These are phyloP conservation scores for Curvularia verruculosa DNA, from an alignment of 2,329 filamentous ascomycete genomes.

Conservation along the genomic window DNA sequence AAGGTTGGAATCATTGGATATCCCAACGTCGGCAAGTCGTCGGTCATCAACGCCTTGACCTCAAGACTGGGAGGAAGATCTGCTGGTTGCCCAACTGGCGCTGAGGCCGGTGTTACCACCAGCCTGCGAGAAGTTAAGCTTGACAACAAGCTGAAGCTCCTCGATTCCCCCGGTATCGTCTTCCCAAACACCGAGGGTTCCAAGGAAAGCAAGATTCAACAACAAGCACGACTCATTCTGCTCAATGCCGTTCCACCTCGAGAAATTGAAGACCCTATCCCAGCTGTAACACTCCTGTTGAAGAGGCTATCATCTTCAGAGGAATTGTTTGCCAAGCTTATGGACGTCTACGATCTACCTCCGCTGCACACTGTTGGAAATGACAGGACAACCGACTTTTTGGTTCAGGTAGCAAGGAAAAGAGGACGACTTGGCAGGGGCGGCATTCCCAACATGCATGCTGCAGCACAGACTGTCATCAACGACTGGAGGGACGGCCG, in stretches of 20 bases:
- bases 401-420: slow-evolving; percentile 94
- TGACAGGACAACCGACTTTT: slow-evolving; percentile 85
- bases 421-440: slow-evolving; percentile 86
- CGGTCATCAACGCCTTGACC: slow-evolving; percentile 91
- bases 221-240: slow-evolving; percentile 80
- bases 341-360: slow-evolving; percentile 82
- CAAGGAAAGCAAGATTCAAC: slow-evolving; percentile 66
- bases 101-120: slow-evolving; percentile 91
- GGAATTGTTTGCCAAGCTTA: slow-evolving; percentile 77
- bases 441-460: slow-evolving; percentile 85
- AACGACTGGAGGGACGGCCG: slow-evolving; percentile 97
- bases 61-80: slow-evolving; percentile 73
- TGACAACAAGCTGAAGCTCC: slow-evolving; percentile 89
- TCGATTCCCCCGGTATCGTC: slow-evolving; percentile 93
- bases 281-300: slow-evolving; percentile 84
- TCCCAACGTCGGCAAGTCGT: slow-evolving; percentile 95
- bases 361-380: slow-evolving; percentile 72
- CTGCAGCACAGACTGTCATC: slow-evolving; percentile 89
- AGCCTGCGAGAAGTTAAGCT: slow-evolving; percentile 89
- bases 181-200: slow-evolving; percentile 71
- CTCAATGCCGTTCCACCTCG: slow-evolving; percentile 92
- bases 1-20: slow-evolving; percentile 95
- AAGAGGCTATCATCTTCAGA: slow-evolving; percentile 76
- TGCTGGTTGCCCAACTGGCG: slow-evolving; percentile 81
- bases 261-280: slow-evolving; percentile 90